Evolutionary conservation across 2,329 filamentous ascomycete genomes (phyloP).

Genomic region (Scolecobasidium constrictum): DNA sequence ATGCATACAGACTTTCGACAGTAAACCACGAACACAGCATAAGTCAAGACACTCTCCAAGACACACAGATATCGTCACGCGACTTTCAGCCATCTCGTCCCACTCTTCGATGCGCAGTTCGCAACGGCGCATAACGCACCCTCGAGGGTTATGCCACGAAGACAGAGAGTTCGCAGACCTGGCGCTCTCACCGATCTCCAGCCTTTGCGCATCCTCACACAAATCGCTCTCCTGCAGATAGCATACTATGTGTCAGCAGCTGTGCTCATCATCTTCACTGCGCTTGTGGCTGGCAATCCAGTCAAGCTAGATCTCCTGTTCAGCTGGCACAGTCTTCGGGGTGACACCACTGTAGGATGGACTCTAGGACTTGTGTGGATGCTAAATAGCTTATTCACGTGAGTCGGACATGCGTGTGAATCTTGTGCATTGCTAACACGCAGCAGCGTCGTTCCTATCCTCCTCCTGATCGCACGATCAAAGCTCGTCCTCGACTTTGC

Average conservation of each 20-base stretch:
- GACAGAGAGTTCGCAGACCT: conserved; percentile 52
- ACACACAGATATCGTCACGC: no score
- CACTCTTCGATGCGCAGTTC: no score
- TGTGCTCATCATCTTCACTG: conserved; percentile 55
- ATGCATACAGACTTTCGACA: no score
- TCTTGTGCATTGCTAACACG: no score
- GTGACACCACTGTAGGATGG: conserved; percentile 61
- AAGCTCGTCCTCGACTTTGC: conserved; percentile 95
- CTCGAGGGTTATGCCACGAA: conserved; percentile 37
- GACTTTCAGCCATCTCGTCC: no score
- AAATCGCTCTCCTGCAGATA: conserved; percentile 54
- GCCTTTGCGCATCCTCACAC: conserved; percentile 54
- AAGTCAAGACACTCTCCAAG: no score
- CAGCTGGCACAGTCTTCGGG: conserved; percentile 52
- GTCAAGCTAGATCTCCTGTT: conserved; percentile 50
- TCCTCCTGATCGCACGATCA: conserved; percentile 73
- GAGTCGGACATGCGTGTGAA: conserved; percentile 19
- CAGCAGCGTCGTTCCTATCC: conserved; percentile 74
- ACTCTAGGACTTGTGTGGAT: conserved; percentile 58
- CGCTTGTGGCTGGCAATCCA: conserved; percentile 51
- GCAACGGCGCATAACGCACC: conserved; percentile 1
- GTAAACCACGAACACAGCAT: no score
- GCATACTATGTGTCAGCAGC: conserved; percentile 54
- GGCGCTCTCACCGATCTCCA: conserved; percentile 57
- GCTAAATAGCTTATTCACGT: conserved; percentile 54